Percentiles rank a stretch among this genome's conserved stretches.
Conservation (phyloP, 1,139 yeast genomes). For the Sugiyamaella japonica region DNA sequence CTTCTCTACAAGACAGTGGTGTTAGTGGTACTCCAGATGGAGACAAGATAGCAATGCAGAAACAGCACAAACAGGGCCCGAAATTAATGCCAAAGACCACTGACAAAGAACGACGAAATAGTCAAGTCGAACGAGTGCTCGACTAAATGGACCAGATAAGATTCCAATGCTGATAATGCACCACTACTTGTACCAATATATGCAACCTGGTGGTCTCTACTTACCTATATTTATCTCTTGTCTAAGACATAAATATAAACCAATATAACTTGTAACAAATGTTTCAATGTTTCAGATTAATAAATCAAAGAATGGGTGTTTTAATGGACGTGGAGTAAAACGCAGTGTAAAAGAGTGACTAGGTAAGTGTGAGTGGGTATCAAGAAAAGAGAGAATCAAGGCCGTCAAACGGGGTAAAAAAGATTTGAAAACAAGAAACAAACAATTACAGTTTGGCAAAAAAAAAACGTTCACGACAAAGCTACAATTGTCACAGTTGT, state of each 20-base stretch:
- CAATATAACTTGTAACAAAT: constrained; percentile 8
- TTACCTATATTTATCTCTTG: constrained; percentile 13
- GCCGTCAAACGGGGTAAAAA: not conserved
- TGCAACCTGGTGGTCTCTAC: constrained; percentile 1
- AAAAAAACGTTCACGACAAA: no score
- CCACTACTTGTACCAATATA: not conserved
- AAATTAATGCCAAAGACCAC: not conserved
- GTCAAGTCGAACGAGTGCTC: no score
- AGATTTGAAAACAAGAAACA: not conserved
- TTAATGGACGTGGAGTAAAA: not conserved
- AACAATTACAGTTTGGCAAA: not conserved
- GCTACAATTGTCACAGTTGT: no score
- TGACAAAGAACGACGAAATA: not conserved
- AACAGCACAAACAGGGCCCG: not conserved
- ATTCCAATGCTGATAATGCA: no score
- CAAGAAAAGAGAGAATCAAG: not conserved
- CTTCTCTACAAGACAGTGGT: not conserved
- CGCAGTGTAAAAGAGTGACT: constrained; percentile 4
- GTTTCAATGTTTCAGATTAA: constrained; percentile 15
- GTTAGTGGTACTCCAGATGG: not conserved
- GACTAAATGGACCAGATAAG: no score
- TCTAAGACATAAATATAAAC: constrained; percentile 16
- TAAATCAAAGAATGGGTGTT: not conserved
- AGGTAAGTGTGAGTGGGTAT: not conserved
- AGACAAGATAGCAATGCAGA: not conserved